Evolutionary conservation across 805 yeast species (phyloP), one percentile per base, ranked within the genome.

Genomic region (Cyberlindnera petersonii): DNA sequence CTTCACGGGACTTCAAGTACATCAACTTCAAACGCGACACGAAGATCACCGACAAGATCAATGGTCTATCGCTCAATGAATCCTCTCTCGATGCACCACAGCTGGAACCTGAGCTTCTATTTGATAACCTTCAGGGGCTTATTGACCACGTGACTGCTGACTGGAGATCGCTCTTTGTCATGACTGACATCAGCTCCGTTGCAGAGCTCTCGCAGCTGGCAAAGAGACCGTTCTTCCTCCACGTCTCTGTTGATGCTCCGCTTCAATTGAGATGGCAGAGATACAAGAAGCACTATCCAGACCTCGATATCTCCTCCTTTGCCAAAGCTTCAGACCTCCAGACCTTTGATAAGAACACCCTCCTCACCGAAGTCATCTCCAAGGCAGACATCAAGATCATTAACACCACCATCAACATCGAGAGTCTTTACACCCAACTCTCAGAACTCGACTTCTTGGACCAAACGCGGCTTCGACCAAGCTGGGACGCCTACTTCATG

Each of bases 401-500:
- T 43, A 82, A 84, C 61, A 64, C 66, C 17, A 55, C 70, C 4
- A 49, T 42, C 11, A 48, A 71, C 38, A 43, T 65, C 4, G 61
- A 55, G 18, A 60, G 63, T 13, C 60, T 78, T 14, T 60, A 63
- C 35, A 44, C 51, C 0, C 63, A 63, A 22, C 60, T 79, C 2
- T 51, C 62, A n/a, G 46, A 56, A 7, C 52, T 77, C 10, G 57
- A 76, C 41, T 48, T 79, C 9, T 42, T 59, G 42, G 80, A 86
- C 35, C 59, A 66, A 16, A 64, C 76, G 16, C 65, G 95, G 24
- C 66, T 86, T 24, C 66, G 99, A 40, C 99, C 99, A 1, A 75
- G 81, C 4, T 93, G 99, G 99, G 98, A 93, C 59, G 75, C 91
- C 2, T 93, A 93, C 59, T 93, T 93, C 61, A 93, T 93, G 98